A percentile compares a stretch with the other conserved stretches of the same genome.
Evolutionary conservation across 345 rosid species (phyloP).

Genomic region (Geranium rotundifolium): DNA sequence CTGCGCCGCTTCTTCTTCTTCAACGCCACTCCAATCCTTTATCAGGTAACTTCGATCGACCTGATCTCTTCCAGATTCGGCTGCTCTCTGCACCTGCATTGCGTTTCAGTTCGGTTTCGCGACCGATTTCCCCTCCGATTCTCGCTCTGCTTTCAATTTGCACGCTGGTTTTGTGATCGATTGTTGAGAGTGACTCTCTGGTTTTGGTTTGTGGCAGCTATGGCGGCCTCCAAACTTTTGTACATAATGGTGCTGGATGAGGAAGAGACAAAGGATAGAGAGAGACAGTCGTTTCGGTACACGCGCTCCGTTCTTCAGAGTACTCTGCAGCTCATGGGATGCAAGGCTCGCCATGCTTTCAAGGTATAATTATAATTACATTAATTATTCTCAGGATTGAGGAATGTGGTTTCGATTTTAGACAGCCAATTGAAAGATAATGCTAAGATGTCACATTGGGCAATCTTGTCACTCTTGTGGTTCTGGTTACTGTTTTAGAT

Average conservation of each 20-base stretch:
- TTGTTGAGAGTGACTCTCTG: not conserved
- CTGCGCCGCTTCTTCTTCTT: not conserved
- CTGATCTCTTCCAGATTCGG: not conserved
- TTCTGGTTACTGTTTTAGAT: too few relatives aligned
- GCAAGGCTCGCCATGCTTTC: slow-evolving; percentile 95
- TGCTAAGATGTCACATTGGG: too few relatives aligned
- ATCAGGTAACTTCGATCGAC: too few relatives aligned
- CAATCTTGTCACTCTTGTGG: too few relatives aligned
- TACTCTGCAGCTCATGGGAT: slow-evolving; percentile 92
- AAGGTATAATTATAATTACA: slow-evolving; percentile 35
- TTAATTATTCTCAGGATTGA: too few relatives aligned
- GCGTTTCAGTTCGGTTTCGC: not conserved
- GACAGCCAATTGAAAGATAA: too few relatives aligned
- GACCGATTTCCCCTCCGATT: not conserved
- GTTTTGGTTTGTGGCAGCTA: slow-evolving; percentile 8
- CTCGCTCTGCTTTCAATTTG: not conserved
- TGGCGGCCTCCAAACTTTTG: slow-evolving; percentile 59
- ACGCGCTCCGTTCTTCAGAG: slow-evolving; percentile 90
- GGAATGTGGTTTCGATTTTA: too few relatives aligned
- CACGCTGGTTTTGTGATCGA: not conserved
- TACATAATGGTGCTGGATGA: slow-evolving; percentile 79
- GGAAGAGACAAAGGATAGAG: slow-evolving; percentile 22
- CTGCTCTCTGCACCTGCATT: not conserved
- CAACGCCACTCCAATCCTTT: too few relatives aligned
- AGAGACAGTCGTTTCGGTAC: slow-evolving; percentile 58